A percentile compares a stretch with the other conserved stretches of the same genome.
phyloP scores from a whole-genome alignment of 108 stramenopile genomes.

The Nitzschia sp. region DNA sequence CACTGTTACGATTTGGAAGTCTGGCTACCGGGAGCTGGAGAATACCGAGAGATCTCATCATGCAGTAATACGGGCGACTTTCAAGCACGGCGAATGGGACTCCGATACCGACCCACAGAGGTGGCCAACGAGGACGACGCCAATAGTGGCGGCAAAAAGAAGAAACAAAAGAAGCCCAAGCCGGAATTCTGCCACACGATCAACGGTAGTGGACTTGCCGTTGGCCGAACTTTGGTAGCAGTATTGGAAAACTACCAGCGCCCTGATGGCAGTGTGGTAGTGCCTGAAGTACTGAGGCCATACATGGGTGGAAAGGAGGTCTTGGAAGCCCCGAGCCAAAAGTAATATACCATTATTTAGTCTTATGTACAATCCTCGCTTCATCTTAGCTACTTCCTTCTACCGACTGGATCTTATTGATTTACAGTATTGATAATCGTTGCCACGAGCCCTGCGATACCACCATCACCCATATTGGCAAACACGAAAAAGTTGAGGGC shows the following conservation, averaged over 20 bases:
- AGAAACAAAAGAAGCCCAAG: constrained; percentile 78
- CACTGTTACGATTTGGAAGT: constrained; percentile 98
- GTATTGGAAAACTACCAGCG: constrained; percentile 97
- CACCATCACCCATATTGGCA: constrained; percentile 84
- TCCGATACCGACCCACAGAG: constrained; percentile 85
- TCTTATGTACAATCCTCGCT: background rate
- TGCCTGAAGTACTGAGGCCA: constrained; percentile 90
- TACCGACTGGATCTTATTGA: background rate
- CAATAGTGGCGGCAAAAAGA: constrained; percentile 45
- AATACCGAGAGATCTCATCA: constrained; percentile 94
- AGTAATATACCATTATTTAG: background rate
- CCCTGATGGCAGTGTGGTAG: constrained; percentile 85
- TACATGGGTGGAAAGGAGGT: constrained; percentile 91
- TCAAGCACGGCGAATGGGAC: constrained; percentile 93
- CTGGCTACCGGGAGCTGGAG: constrained; percentile 92
- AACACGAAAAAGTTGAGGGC: constrained; percentile 86
- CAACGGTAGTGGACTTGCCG: constrained; percentile 97
- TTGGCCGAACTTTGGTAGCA: constrained; percentile 95
- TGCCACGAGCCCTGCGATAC: constrained; percentile 76
- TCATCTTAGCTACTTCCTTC: no score
- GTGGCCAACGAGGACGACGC: constrained; percentile 28
- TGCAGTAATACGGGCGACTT: constrained; percentile 97
- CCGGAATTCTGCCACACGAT: constrained; percentile 93
- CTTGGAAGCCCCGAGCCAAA: constrained; percentile 30
- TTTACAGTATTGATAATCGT: constrained; percentile 57